Percentiles rank a stretch among this genome's conserved stretches.
phyloP scores from a whole-genome alignment of 768 basidiomycete species.

The Solioccasus polychromus region DNA sequence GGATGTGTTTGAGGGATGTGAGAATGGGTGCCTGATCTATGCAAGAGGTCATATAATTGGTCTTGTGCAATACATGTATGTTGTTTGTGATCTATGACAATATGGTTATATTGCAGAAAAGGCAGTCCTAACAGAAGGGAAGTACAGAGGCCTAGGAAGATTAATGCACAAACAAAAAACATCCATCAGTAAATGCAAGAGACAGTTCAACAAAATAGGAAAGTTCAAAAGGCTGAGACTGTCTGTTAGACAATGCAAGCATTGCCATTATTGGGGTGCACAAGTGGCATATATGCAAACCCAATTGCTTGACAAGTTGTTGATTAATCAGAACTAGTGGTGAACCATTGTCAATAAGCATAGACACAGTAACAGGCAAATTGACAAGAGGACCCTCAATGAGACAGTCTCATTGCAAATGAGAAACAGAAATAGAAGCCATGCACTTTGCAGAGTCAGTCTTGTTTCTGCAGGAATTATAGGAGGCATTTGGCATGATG shows the following conservation, averaged over 20 bases:
- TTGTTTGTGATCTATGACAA: slow-evolving; percentile 28
- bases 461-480: slow-evolving; percentile 1
- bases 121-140: slow-evolving; percentile 35
- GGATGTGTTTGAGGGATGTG: no score
- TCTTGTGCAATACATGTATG: slow-evolving; percentile 5
- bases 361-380: slow-evolving; percentile 2
- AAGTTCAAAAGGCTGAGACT: slow-evolving; percentile 1
- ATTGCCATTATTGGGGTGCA: neutral
- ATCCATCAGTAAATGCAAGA: slow-evolving; percentile 2
- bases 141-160: slow-evolving; percentile 23
- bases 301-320: slow-evolving; percentile 13
- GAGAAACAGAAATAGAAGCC: neutral
- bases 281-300: slow-evolving; percentile 1
- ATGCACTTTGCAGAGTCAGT: slow-evolving; percentile 4
- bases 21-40: no score
- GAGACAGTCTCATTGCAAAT: no score
- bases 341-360: slow-evolving; percentile 31
- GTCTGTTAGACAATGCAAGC: neutral
- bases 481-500: neutral
- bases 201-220: slow-evolving; percentile 15
- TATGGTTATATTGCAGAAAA: slow-evolving; percentile 32
- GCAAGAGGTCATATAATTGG: slow-evolving; percentile 10
- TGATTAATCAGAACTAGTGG: slow-evolving; percentile 32
- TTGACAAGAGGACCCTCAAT: neutral
- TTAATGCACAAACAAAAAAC: slow-evolving; percentile 18